A percentile compares a stretch with the other conserved stretches of the same genome.
phyloP scores from a whole-genome alignment of 1,284 basidiomycete species.

The Blastosporella zonata region DNA sequence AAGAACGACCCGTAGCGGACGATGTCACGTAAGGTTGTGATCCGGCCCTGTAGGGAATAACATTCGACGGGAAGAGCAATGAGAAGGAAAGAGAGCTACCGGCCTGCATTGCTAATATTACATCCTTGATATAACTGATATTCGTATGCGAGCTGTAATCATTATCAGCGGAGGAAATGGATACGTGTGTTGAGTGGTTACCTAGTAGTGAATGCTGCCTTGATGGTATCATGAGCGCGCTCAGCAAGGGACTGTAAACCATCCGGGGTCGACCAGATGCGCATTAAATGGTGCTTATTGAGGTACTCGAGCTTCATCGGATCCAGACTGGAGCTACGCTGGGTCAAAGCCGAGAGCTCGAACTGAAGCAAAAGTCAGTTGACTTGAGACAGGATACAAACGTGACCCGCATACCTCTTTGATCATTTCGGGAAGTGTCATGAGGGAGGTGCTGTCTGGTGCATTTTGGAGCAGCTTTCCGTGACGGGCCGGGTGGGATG shows the following conservation, averaged over 20 bases:
- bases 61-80: background rate
- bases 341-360: slow-evolving; percentile 67
- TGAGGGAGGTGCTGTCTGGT: slow-evolving; percentile 63
- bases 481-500: slow-evolving; percentile 17
- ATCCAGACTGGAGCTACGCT: slow-evolving; percentile 73
- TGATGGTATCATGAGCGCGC: slow-evolving; percentile 45
- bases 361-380: slow-evolving; percentile 46
- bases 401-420: slow-evolving; percentile 42
- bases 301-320: slow-evolving; percentile 69
- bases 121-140: slow-evolving; percentile 54
- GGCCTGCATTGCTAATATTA: slow-evolving; percentile 57
- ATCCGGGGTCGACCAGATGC: slow-evolving; percentile 38
- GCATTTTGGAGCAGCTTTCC: slow-evolving; percentile 32
- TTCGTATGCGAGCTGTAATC: slow-evolving; percentile 44
- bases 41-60: slow-evolving; percentile 52
- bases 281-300: slow-evolving; percentile 75
- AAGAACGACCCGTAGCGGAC: slow-evolving; percentile 68
- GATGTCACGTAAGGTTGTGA: slow-evolving; percentile 68
- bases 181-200: slow-evolving; percentile 7
- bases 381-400: background rate
- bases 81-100: slow-evolving; percentile 1
- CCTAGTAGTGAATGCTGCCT: slow-evolving; percentile 43
- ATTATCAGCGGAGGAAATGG: background rate
- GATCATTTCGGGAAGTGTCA: slow-evolving; percentile 66
- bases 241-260: slow-evolving; percentile 48